Conservation (phyloP, 192 early-diverging fungal species). For the Coemansia sp. region DNA sequence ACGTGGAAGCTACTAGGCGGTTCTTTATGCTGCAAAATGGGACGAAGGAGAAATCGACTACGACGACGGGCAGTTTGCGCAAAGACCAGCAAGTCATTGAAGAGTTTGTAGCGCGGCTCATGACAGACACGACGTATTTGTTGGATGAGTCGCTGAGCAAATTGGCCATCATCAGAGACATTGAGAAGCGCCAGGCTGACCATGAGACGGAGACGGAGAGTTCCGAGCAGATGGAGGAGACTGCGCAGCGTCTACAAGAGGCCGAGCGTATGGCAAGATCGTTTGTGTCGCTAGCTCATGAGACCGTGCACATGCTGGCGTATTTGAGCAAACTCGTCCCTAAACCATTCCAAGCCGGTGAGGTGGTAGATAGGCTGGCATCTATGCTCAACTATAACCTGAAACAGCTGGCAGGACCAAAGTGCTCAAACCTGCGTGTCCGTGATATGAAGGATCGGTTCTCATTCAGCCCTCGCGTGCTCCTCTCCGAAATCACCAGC, state of each 20-base stretch:
- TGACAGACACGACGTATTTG: conserved; percentile 95
- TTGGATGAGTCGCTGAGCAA: conserved; percentile 91
- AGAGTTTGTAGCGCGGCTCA: conserved; percentile 88
- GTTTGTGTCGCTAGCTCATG: conserved; percentile 84
- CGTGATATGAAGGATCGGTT: conserved; percentile 73
- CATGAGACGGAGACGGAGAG: conserved; percentile 29
- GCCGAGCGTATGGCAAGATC: conserved; percentile 85
- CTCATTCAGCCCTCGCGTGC: conserved; percentile 80
- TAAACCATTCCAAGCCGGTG: conserved; percentile 81
- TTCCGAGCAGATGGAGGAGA: conserved; percentile 59
- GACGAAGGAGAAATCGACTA: background rate
- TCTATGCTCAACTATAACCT: conserved; percentile 99
- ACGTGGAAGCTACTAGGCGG: conserved; percentile 34
- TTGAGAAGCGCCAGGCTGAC: conserved; percentile 80
- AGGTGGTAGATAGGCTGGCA: conserved; percentile 90
- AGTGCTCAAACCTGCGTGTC: conserved; percentile 87
- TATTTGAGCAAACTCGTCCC: conserved; percentile 80
- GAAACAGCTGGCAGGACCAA: conserved; percentile 84
- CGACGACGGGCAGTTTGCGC: conserved; percentile 32
- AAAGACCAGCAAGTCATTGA: conserved; percentile 51
- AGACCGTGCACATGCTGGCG: conserved; percentile 91
- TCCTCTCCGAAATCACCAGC: conserved; percentile 82
- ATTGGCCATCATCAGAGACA: conserved; percentile 76
- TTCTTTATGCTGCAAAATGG: conserved; percentile 39
- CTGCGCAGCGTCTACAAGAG: conserved; percentile 36